These are phyloP conservation scores for Starmerella riodocensis DNA, from an alignment of 805 yeast genomes.

Conservation along the genomic window DNA sequence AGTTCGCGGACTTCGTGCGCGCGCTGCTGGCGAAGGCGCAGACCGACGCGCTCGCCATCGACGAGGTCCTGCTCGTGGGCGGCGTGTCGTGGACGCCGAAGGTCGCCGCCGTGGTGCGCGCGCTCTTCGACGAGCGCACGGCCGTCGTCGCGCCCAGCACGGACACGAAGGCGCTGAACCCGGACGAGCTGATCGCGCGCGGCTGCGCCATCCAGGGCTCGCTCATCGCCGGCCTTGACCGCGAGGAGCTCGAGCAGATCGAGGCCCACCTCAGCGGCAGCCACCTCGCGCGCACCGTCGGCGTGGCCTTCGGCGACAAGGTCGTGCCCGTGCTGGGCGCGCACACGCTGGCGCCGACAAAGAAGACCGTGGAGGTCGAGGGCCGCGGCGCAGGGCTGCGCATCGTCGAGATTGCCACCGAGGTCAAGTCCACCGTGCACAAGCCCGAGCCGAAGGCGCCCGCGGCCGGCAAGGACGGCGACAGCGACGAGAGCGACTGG, in stretches of 20 bases:
- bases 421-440: slow-evolving; percentile 69
- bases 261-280: slow-evolving; percentile 52
- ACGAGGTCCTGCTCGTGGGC: slow-evolving; percentile 84
- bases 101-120: slow-evolving; percentile 59
- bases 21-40: slow-evolving; percentile 67
- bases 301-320: slow-evolving; percentile 58
- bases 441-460: slow-evolving; percentile 52
- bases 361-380: slow-evolving; percentile 53
- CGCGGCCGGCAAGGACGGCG: slow-evolving; percentile 33
- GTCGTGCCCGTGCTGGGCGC: slow-evolving; percentile 62
- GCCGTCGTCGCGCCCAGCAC: slow-evolving; percentile 62
- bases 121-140: slow-evolving; percentile 62
- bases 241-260: slow-evolving; percentile 64
- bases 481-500: slow-evolving; percentile 39
- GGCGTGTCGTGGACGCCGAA: slow-evolving; percentile 90
- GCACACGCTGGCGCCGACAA: slow-evolving; percentile 85
- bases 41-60: slow-evolving; percentile 71
- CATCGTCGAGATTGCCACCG: slow-evolving; percentile 60
- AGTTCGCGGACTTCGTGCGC: slow-evolving; percentile 67
- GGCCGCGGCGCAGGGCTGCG: slow-evolving; percentile 48
- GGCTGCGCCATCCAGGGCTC: slow-evolving; percentile 98
- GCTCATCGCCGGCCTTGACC: slow-evolving; percentile 60
- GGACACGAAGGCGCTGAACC: slow-evolving; percentile 68
- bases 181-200: slow-evolving; percentile 78
- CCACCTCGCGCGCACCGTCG: slow-evolving; percentile 73